Evolutionary conservation across 768 basidiomycete species (phyloP), one percentile per base, ranked within the genome.

Genomic region (Russula sp.): DNA sequence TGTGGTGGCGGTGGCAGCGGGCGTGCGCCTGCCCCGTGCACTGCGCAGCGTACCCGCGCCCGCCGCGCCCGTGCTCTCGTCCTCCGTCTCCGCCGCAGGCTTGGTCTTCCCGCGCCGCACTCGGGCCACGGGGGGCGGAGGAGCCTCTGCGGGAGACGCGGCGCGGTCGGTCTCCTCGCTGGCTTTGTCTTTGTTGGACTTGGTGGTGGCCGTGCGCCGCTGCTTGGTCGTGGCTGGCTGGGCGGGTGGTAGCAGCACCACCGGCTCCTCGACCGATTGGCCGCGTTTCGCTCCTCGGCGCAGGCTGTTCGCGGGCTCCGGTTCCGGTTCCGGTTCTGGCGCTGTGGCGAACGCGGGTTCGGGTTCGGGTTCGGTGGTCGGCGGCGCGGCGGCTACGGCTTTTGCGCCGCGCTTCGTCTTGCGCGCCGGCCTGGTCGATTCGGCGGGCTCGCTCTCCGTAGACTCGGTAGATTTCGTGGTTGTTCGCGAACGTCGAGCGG

Each of bases 401-500:
- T 66, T 68, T 18, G 57, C 40, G 34, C 52, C 44, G 45, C 59
- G 67, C 16, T 44, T 39, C 55, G 55, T 52, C 53, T 55, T 65
- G 31, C 66, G 66, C 32, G 20, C 48, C 9, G 59, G 47, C 59
- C 54, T 65, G 49, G n/a, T 51, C 8, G 59, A 5, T 49, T 59
- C 51, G 47, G 64, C 42, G 1, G 64, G 59, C 35, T 62, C 66
- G 16, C 64, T 32, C 58, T 68, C 57, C 54, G 56, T 57, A n/a
- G 66, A 63, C 31, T 53, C 64, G 1, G 64, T 59, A 4, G 67
- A 67, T 47, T 62, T 66, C 16, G 70, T 66, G 8, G 70, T 59
- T 18, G 67, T 63, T 44, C 73, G 69, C 4, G 72, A 71, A 39
- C 71, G 72, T 6, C 71, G 71, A 16, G 55, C 63, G n/a, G 68